Base-by-base conservation (phyloP, 2,329 filamentous ascomycete genomes). In the Hypoxylon sp. region DNA sequence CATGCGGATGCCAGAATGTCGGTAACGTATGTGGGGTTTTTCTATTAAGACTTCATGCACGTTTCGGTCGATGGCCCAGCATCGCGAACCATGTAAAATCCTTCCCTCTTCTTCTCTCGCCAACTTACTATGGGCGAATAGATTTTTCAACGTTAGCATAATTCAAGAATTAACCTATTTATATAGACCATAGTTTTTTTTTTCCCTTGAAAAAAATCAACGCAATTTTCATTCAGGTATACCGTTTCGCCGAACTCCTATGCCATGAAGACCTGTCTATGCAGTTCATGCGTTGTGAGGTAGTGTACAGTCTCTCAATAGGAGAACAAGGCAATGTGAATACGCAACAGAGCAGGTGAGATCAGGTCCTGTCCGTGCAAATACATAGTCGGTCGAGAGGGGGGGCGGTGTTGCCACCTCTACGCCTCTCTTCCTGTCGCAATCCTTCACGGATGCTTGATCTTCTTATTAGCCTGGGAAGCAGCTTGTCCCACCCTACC, bases 401-500 rank as follows among this genome's bases (percentile, higher is more conserved):
- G 26, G 24, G 44, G 17, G 26, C 17, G 44, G 51, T 58, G 53
- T 54, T 44, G 39, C 47, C 57, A 42, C 53, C 31, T 44, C 5
- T 8, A 55, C 55, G 39, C 50, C 42, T 59, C 33, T 52, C 54
- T 35, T 13, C n/a, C 46, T 51, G 31, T 55, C 22, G 47, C 35
- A 9, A 57, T 35, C 46, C 33, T 58, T 58, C 44, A 5, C 55
- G 35, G 26, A 61, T 51, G 50, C 24, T 50, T 48, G 44, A 62
- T 70, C 58, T 48, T 53, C 44, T 68, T 65, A 70, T 68, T 68
- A 70, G 57, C 61, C 68, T 60, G 42, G 56, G 54, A 50, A 31
- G 26, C 60, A 65, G 29, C 52, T 51, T 68, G 39, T 50, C 52
- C 62, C 58, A 42, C 62, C 68, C 52, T 65, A 51, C 54, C 68